A percentile compares a stretch with the other conserved stretches of the same genome.
Conservation (phyloP, 2,329 filamentous ascomycete species). For the Penicillium sp. region DNA sequence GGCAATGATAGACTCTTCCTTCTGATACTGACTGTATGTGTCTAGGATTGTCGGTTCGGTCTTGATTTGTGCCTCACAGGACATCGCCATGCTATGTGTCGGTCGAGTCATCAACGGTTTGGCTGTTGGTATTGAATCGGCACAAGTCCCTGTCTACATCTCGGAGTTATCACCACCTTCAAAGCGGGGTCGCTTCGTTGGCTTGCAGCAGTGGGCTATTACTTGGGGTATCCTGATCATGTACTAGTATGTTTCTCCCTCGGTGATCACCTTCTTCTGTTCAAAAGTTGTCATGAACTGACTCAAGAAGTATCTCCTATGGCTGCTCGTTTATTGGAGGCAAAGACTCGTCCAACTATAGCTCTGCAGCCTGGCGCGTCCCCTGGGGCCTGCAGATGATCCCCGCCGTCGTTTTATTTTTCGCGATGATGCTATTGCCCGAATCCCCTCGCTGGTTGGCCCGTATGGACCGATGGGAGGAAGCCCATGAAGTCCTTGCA, state of each 20-base stretch:
- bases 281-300: too few species aligned
- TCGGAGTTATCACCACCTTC: conserved; percentile 62
- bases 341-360: conserved; percentile 44
- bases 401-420: conserved; percentile 57
- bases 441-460: conserved; percentile 65
- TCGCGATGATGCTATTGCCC: conserved; percentile 53
- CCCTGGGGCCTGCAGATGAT: conserved; percentile 65
- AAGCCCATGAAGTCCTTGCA: conserved; percentile 48
- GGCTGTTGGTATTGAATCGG: conserved; percentile 70
- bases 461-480: conserved; percentile 60
- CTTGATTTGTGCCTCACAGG: conserved; percentile 62
- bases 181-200: conserved; percentile 62
- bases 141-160: conserved; percentile 69
- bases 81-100: conserved; percentile 68
- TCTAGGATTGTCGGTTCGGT: conserved; percentile 50
- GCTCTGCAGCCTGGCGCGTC: conserved; percentile 60
- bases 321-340: conserved; percentile 56
- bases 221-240: conserved; percentile 69
- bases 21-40: not conserved
- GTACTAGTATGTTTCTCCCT: conserved; percentile 52
- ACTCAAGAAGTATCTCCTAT: conserved; percentile 33
- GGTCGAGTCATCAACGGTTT: conserved; percentile 70
- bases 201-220: conserved; percentile 72
- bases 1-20: accelerated
- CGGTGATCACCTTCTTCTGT: too few species aligned